Evolutionary conservation across 2,329 filamentous ascomycete species (phyloP).

Genomic region (Domatiomyces catenatus): DNA sequence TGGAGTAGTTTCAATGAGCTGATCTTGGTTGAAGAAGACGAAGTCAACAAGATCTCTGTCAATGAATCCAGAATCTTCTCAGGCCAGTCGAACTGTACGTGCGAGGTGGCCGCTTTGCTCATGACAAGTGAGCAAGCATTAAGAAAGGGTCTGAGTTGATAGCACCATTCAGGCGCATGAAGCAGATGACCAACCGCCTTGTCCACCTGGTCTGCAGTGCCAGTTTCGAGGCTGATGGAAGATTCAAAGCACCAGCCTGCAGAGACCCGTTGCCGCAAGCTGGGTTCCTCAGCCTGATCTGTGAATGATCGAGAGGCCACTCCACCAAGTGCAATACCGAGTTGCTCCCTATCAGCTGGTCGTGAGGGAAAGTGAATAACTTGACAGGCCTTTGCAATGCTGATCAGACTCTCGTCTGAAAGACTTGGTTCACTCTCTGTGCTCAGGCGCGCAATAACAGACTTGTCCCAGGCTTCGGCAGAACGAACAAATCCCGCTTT

Average conservation of each 20-base stretch:
- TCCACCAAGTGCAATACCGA: background rate
- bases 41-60: conserved; percentile 56
- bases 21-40: conserved; percentile 59
- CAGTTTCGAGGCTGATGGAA: conserved; percentile 4
- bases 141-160: conserved; percentile 48
- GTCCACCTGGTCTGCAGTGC: background rate
- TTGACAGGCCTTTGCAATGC: background rate
- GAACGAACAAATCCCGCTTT: background rate
- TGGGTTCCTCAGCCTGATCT: background rate
- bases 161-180: conserved; percentile 2
- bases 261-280: conserved; percentile 5
- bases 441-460: background rate
- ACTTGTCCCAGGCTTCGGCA: background rate
- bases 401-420: background rate
- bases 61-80: conserved; percentile 38
- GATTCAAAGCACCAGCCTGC: conserved; percentile 11
- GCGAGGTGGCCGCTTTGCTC: conserved; percentile 25
- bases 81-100: conserved; percentile 45
- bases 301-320: background rate
- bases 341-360: background rate
- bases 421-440: background rate
- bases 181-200: conserved; percentile 1
- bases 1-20: conserved; percentile 58
- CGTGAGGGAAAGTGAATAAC: background rate
- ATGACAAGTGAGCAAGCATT: conserved; percentile 30